phyloP scores from a whole-genome alignment of 2,329 filamentous ascomycete species.

The Hansfordia pulvinata region DNA sequence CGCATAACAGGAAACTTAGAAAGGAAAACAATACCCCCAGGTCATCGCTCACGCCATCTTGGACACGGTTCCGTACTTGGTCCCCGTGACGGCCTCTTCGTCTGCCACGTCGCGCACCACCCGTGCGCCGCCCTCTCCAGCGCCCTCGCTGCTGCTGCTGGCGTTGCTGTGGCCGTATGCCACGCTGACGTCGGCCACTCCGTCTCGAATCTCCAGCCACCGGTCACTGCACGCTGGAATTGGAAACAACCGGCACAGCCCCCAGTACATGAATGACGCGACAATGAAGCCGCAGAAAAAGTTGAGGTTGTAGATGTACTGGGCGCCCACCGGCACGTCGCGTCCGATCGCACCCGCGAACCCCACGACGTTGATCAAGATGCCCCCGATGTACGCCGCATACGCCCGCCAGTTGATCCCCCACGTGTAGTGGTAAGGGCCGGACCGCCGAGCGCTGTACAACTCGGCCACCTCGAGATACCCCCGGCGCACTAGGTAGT shows the following conservation, averaged over 20 bases:
- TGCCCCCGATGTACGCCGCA: conserved; percentile 67
- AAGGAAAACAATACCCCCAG: no score
- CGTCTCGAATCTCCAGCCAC: conserved; percentile 67
- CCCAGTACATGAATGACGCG: conserved; percentile 52
- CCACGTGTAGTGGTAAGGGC: conserved; percentile 59
- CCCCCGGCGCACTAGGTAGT: conserved; percentile 73
- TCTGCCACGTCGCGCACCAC: conserved; percentile 24
- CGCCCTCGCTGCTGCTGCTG: no score
- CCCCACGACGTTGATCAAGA: conserved; percentile 81
- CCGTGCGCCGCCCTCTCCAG: no score
- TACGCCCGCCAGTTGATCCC: conserved; percentile 81
- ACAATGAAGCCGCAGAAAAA: conserved; percentile 79
- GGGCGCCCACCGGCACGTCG: conserved; percentile 61
- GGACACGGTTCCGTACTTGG: no score
- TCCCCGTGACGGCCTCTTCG: conserved; percentile 15
- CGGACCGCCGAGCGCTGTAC: conserved; percentile 54
- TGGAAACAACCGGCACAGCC: conserved; percentile 54
- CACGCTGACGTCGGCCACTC: conserved; percentile 4
- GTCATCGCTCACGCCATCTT: no score
- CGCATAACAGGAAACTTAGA: no score
- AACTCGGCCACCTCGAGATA: conserved; percentile 68
- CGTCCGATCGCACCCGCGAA: conserved; percentile 71
- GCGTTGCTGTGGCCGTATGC: conserved; percentile 25
- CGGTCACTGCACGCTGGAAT: conserved; percentile 59
- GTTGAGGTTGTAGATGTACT: conserved; percentile 81